These are phyloP conservation scores for Moniliella sp. DNA, from an alignment of 1,284 basidiomycete species.

Conservation along the genomic window DNA sequence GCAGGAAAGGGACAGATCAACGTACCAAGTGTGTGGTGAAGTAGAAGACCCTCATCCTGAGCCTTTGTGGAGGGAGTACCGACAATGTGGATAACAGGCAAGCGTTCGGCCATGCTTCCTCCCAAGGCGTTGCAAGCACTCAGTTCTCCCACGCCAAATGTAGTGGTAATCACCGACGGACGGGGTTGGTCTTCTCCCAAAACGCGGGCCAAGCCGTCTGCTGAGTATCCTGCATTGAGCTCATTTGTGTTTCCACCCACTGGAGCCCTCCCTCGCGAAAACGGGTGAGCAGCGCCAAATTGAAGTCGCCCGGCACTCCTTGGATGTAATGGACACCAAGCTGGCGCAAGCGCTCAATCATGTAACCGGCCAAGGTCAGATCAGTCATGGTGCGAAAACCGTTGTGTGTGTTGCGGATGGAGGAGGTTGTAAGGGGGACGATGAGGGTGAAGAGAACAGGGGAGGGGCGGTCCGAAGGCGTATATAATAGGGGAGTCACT, in stretches of 20 bases:
- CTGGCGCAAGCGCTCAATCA: constrained; percentile 27
- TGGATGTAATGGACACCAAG: constrained; percentile 45
- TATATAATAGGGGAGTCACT: no score
- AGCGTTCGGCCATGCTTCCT: constrained; percentile 50
- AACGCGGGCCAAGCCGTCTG: constrained; percentile 7
- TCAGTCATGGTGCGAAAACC: no score
- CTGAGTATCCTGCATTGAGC: constrained; percentile 38
- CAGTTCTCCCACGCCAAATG: constrained; percentile 67
- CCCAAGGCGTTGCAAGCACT: constrained; percentile 35
- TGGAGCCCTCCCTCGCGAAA: constrained; percentile 58
- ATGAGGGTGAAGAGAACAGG: no score
- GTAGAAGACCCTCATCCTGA: constrained; percentile 39
- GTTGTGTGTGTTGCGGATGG: no score
- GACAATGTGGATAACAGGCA: constrained; percentile 74
- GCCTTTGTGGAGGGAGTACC: constrained; percentile 59
- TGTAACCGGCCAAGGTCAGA: constrained; percentile 20
- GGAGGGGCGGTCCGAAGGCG: no score
- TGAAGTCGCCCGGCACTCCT: constrained; percentile 79
- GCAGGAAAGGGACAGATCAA: no score
- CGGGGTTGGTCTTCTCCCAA: no score
- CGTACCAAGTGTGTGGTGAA: constrained; percentile 36
- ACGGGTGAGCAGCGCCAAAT: constrained; percentile 50
- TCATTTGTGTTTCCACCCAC: constrained; percentile 57
- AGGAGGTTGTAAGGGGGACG: no score
- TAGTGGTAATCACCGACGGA: no score